A percentile compares a stretch with the other conserved stretches of the same genome.
Evolutionary conservation across 495 filamentous ascomycete genomes (phyloP).

Genomic region (Stereocaulon alpinum): DNA sequence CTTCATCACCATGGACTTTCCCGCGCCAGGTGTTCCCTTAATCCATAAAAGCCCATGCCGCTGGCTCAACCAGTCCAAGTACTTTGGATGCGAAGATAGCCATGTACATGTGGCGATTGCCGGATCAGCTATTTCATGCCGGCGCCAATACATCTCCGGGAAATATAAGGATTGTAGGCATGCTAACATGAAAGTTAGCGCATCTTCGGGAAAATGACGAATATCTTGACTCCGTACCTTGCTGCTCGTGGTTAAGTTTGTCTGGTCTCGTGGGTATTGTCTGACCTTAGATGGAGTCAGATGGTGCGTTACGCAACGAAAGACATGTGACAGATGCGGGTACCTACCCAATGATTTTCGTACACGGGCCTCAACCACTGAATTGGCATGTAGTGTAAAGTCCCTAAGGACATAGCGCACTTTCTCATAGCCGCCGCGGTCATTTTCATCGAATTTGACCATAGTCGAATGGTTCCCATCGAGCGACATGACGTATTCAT

Average conservation of each 20-base stretch:
- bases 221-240: background rate
- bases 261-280: background rate
- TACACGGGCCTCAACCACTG: background rate
- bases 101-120: conserved; percentile 11
- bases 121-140: conserved; percentile 9
- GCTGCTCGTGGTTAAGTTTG: background rate
- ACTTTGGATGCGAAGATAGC: conserved; percentile 7
- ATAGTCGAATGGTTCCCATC: conserved; percentile 1
- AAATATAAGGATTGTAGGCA: conserved; percentile 13
- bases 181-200: background rate
- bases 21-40: conserved; percentile 20
- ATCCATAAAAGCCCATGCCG: conserved; percentile 19
- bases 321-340: background rate
- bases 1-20: conserved; percentile 20
- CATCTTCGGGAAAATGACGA: background rate
- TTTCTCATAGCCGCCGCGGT: background rate
- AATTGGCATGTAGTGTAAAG: background rate
- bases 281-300: background rate
- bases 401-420: background rate
- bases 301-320: background rate
- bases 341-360: background rate
- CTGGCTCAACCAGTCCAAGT: background rate
- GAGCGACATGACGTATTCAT: background rate
- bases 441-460: background rate
- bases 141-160: conserved; percentile 11